Base-by-base conservation (phyloP, 1,284 basidiomycete genomes). In the Schizophyllum amplum region DNA sequence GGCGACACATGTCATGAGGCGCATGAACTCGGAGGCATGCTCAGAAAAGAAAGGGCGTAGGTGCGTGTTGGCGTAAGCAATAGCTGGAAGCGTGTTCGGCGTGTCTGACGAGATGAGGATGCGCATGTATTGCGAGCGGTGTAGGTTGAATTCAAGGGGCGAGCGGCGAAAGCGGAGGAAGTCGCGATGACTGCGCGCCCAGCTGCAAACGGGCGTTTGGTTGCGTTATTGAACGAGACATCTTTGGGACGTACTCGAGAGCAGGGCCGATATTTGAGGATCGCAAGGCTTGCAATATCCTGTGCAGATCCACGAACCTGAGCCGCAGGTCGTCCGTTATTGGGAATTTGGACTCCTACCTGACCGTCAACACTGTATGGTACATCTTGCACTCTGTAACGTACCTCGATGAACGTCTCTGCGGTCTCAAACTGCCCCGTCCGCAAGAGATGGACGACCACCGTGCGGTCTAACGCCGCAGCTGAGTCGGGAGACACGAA, bases 61-160 rank as follows among this genome's bases (percentile, higher is more conserved):
- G 68, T 77, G 82, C 58, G 67, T 72, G 50, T 73, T 86, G 17
- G 90, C 92, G 70, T 98, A 98, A 1, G 74, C 70, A 49, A 96
- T 76, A 1, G 93, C 93, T 11, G 73, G 70, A 15, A 74, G 61
- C 22, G 75, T 69, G 64, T 84, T 71, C 33, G 82, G 76, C 51
- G 77, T 80, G 61, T 81, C 74, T 5, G 79, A 73, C 4, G 78
- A 79, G 23, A 89, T 74, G 13, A 92, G 77, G 2, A 93, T 73
- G 4, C 82, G 83, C 54, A 94, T 81, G 68, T 90, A 94, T 65
- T 91, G 84, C 13, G 90, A 91, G 24, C 92, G 88, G 66, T 96
- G 92, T 20, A 96, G 81, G 67, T 87, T 75, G 69, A 94, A 97
- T 61, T 92, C 89, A 7, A 97, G 78, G 0, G 89, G 79, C 0